A percentile compares a stretch with the other conserved stretches of the same genome.
Evolutionary conservation across 768 basidiomycete species (phyloP).

Genomic region (Sarcodon aspratus): DNA sequence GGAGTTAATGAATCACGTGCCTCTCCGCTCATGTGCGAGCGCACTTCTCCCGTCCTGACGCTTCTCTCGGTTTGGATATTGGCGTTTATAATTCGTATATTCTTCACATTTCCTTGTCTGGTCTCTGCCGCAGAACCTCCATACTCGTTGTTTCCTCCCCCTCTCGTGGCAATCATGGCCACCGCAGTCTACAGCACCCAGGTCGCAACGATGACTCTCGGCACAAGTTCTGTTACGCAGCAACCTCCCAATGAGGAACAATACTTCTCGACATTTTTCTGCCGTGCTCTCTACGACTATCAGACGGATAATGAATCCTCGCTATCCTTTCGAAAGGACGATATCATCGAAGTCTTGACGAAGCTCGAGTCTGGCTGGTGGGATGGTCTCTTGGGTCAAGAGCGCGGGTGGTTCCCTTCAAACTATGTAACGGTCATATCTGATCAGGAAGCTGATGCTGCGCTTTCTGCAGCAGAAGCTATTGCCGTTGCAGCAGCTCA

Average conservation of each 20-base stretch:
- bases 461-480: slow-evolving; percentile 38
- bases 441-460: slow-evolving; percentile 70
- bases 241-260: slow-evolving; percentile 34
- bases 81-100: too few species aligned
- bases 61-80: too few species aligned
- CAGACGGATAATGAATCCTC: slow-evolving; percentile 81
- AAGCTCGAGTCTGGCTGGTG: slow-evolving; percentile 95
- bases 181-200: slow-evolving; percentile 3
- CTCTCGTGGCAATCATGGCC: slow-evolving; percentile 1
- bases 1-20: too few species aligned
- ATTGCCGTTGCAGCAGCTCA: slow-evolving; percentile 13
- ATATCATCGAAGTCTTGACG: slow-evolving; percentile 89
- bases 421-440: slow-evolving; percentile 82
- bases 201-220: slow-evolving; percentile 3
- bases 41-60: too few species aligned
- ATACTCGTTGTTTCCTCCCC: too few species aligned
- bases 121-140: too few species aligned
- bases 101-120: too few species aligned
- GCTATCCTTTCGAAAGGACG: slow-evolving; percentile 75
- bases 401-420: slow-evolving; percentile 94
- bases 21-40: too few species aligned
- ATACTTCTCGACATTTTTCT: slow-evolving; percentile 65
- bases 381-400: slow-evolving; percentile 86
- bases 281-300: slow-evolving; percentile 88
- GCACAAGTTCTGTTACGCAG: background rate